Evolutionary conservation across 495 filamentous ascomycete species (phyloP).

Genomic region (Penicillium taxi): DNA sequence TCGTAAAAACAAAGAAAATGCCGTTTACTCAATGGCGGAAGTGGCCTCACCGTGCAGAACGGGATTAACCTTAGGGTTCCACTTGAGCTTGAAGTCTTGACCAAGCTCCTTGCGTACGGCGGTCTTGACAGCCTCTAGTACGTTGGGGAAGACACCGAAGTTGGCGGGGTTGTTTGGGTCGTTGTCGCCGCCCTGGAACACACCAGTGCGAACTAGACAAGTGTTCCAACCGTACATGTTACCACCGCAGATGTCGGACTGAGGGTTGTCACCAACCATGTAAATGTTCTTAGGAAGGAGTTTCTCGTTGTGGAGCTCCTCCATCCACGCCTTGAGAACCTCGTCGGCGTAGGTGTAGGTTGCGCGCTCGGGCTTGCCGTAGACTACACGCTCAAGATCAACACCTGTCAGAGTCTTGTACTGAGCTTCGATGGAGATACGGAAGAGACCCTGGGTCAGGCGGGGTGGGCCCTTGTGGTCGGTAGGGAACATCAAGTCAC

Average conservation of each 20-base stretch:
- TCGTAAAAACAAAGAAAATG: slow-evolving; percentile 7
- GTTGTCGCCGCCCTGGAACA: slow-evolving; percentile 51
- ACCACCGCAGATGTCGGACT: slow-evolving; percentile 68
- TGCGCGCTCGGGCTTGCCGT: slow-evolving; percentile 72
- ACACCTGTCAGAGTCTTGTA: slow-evolving; percentile 67
- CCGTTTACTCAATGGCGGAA: slow-evolving; percentile 47
- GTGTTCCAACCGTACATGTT: slow-evolving; percentile 83
- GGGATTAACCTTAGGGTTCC: slow-evolving; percentile 55
- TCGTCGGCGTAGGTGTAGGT: slow-evolving; percentile 79
- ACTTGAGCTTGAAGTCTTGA: slow-evolving; percentile 50
- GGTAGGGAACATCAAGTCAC: slow-evolving; percentile 69
- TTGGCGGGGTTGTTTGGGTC: slow-evolving; percentile 49
- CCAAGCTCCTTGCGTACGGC: slow-evolving; percentile 50
- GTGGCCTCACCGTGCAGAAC: slow-evolving; percentile 48
- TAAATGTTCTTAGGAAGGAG: slow-evolving; percentile 64
- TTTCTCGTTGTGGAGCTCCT: slow-evolving; percentile 64
- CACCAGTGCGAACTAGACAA: slow-evolving; percentile 56
- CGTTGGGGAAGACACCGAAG: slow-evolving; percentile 51
- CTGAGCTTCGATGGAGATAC: slow-evolving; percentile 69
- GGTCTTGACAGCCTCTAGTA: slow-evolving; percentile 47
- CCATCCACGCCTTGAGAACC: slow-evolving; percentile 68
- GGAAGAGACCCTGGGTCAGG: slow-evolving; percentile 69
- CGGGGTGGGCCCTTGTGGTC: slow-evolving; percentile 62
- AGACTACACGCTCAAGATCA: slow-evolving; percentile 75
- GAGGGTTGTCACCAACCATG: slow-evolving; percentile 78